Evolutionary conservation across 768 basidiomycete species (phyloP), one percentile per base, ranked within the genome.

Genomic region (Kwoniella dendrophila): DNA sequence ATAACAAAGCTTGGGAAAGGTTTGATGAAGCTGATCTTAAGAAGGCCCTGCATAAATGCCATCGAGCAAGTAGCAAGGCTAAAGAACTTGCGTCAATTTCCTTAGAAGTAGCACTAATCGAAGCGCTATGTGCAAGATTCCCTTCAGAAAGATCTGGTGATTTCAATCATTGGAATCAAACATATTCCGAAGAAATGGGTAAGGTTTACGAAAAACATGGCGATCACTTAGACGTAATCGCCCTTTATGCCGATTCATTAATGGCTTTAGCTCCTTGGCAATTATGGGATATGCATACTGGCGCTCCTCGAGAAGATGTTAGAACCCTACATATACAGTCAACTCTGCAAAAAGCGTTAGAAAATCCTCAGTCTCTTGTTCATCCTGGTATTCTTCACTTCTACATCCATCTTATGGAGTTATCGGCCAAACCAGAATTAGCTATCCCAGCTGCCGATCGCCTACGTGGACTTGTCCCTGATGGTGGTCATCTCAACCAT

Each of bases 371-470:
- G 1, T 65, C 57, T 1, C 29, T 32, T 40, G 41, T 32, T 8
- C 73, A 74, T 55, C 68, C 73, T 2, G 70, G 70, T 27, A 29
- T 72, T 10, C 56, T 74, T 3, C 73, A 74, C 54, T 53, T 72
- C 38, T 74, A 72, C 57, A 70, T 74, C 41, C 73, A 74, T 50
- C 62, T 72, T n/a, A 70, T 59, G 44, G 73, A 74, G 49, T 49
- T 72, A 54, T 74, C 73, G 20, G 32, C 63, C 2, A 30, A n/a
- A 4, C 73, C 73, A 3, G 73, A 74, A 56, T 41, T 33, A 16
- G 73, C 73, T 24, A 36, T 74, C 3, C 56, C 62, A 7, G 54
- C 67, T 4, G 70, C 63, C 7, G 63, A 74, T 43, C 29, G 27
- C 3, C 50, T 74, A 29, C 32, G 34, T 3, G 52, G 60, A 2